These are phyloP conservation scores for Pholiota adiposa DNA, from an alignment of 1,284 basidiomycete genomes.

Conservation along the genomic window DNA sequence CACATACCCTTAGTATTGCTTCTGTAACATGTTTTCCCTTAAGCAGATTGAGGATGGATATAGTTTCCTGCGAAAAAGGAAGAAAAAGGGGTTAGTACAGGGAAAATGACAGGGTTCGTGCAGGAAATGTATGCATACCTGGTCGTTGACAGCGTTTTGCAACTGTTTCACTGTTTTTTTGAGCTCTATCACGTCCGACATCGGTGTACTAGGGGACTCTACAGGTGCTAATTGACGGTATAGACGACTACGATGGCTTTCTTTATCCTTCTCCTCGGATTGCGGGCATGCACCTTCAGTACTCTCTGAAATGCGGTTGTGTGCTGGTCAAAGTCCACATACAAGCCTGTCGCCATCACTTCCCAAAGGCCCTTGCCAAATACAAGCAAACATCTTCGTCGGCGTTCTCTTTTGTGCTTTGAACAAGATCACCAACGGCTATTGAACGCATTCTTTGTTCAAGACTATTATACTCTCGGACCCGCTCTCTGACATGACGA, in stretches of 20 bases:
- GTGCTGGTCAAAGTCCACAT: slow-evolving; percentile 12
- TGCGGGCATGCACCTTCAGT: slow-evolving; percentile 9
- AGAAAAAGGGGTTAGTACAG: slow-evolving; percentile 33
- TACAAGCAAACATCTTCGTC: slow-evolving; percentile 19
- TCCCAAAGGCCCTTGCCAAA: slow-evolving; percentile 19
- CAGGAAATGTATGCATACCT: slow-evolving; percentile 58
- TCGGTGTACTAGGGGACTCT: slow-evolving; percentile 30
- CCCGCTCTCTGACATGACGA: slow-evolving; percentile 27
- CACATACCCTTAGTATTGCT: slow-evolving; percentile 82
- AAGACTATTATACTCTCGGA: background rate
- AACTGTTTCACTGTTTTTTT: slow-evolving; percentile 82
- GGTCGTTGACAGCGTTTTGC: slow-evolving; percentile 59
- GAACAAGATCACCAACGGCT: background rate
- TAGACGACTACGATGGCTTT: slow-evolving; percentile 15
- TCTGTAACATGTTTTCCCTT: slow-evolving; percentile 87
- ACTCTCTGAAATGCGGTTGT: slow-evolving; percentile 9
- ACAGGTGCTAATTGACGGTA: slow-evolving; percentile 18
- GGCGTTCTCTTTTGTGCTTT: background rate
- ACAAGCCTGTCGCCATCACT: background rate
- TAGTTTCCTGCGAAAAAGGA: slow-evolving; percentile 62
- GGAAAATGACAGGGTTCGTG: slow-evolving; percentile 44
- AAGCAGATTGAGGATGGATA: slow-evolving; percentile 71
- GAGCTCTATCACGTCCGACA: slow-evolving; percentile 63
- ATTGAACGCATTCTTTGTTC: background rate
- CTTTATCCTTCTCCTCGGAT: slow-evolving; percentile 4